These are phyloP conservation scores for Lenzites betulinus DNA, from an alignment of 768 basidiomycete species.

Conservation along the genomic window DNA sequence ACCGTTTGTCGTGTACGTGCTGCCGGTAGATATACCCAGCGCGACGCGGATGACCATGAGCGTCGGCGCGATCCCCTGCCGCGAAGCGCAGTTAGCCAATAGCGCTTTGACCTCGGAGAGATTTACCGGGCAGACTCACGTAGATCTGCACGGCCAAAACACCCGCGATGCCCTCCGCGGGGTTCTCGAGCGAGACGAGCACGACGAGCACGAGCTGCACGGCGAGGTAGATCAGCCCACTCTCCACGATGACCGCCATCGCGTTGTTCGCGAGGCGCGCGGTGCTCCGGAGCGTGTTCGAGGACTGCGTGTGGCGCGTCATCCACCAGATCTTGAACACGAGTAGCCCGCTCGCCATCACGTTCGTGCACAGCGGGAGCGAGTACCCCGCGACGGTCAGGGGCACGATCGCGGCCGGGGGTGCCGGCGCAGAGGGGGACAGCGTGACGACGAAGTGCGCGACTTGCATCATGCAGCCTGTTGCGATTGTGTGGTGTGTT, in stretches of 20 bases:
- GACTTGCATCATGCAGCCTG: conserved; percentile 35
- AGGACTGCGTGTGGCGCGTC: conserved; percentile 11
- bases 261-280: conserved; percentile 22
- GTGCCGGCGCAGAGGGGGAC: conserved; percentile 34
- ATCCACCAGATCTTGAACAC: conserved; percentile 40
- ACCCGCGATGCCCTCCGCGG: conserved; percentile 39
- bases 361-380: conserved; percentile 44
- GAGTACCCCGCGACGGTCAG: conserved; percentile 31
- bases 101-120: too few relatives aligned
- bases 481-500: conserved; percentile 1
- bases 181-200: conserved; percentile 37
- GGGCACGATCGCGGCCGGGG: conserved; percentile 30
- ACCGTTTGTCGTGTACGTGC: neutral
- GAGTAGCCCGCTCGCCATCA: conserved; percentile 45
- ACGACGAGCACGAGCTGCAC: conserved; percentile 42
- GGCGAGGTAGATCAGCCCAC: conserved; percentile 42
- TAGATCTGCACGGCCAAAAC: conserved; percentile 43
- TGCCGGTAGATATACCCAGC: conserved; percentile 10
- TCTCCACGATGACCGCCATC: conserved; percentile 41
- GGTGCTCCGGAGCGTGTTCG: neutral
- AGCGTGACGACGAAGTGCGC: conserved; percentile 33
- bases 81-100: neutral
- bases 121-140: conserved; percentile 29
- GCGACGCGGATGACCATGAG: conserved; percentile 24
- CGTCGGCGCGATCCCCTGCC: conserved; percentile 26